These are phyloP conservation scores for Podila horticola DNA, from an alignment of 192 early-diverging fungal genomes.

Conservation along the genomic window DNA sequence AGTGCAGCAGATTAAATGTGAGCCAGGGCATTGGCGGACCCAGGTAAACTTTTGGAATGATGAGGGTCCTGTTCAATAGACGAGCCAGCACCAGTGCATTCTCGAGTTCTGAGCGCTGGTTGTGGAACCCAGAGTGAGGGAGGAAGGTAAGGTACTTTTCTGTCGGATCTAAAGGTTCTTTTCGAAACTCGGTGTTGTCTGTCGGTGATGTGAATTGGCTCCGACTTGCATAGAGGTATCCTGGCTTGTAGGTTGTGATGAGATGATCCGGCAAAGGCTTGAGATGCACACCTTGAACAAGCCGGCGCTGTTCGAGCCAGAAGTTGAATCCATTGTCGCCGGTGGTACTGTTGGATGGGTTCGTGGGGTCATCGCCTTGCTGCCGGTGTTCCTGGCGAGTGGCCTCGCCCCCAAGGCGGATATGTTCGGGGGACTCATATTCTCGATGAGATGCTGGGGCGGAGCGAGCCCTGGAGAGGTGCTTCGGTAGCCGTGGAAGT, in stretches of 20 bases:
- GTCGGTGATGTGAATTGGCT: background rate
- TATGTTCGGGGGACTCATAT: slow-evolving; percentile 6
- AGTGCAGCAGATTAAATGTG: slow-evolving; percentile 53
- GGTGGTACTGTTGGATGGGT: background rate
- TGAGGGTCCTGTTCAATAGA: slow-evolving; percentile 59
- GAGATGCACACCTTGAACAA: slow-evolving; percentile 16
- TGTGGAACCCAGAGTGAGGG: slow-evolving; percentile 67
- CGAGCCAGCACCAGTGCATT: slow-evolving; percentile 60
- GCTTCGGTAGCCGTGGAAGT: slow-evolving; percentile 23
- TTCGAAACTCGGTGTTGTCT: background rate
- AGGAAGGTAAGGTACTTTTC: slow-evolving; percentile 56
- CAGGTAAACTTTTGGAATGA: slow-evolving; percentile 61
- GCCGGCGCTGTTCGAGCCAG: slow-evolving; percentile 20
- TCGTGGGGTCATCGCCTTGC: background rate
- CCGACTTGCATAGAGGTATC: slow-evolving; percentile 1
- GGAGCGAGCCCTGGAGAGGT: background rate
- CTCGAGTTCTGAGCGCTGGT: slow-evolving; percentile 61
- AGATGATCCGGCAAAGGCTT: slow-evolving; percentile 20
- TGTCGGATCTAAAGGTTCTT: background rate
- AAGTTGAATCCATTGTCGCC: slow-evolving; percentile 2
- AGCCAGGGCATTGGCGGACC: slow-evolving; percentile 67
- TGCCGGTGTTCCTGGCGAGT: background rate
- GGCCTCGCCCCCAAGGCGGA: slow-evolving; percentile 1
- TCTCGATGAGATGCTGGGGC: background rate
- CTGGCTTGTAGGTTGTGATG: slow-evolving; percentile 36